These are phyloP conservation scores for Phialophora tarda DNA, from an alignment of 2,329 filamentous ascomycete genomes.

Conservation along the genomic window DNA sequence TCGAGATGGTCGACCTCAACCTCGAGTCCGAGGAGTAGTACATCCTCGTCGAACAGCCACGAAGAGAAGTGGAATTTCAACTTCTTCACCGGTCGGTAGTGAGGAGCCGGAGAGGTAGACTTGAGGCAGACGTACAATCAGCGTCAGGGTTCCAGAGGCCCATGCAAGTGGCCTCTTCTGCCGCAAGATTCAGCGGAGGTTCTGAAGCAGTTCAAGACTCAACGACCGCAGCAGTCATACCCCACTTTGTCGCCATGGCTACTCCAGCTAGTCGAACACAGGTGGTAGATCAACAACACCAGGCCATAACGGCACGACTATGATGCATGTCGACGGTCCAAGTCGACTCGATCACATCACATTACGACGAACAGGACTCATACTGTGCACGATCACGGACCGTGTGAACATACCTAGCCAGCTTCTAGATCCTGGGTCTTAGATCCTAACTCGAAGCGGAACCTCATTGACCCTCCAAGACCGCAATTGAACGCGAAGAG, in stretches of 20 bases:
- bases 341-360: not conserved
- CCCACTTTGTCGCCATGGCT: not conserved
- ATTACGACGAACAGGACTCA: not conserved
- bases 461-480: constrained; percentile 31
- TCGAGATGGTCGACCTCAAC: constrained; percentile 14
- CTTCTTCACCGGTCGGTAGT: constrained; percentile 11
- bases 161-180: too few relatives aligned
- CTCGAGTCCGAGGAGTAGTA: constrained; percentile 17
- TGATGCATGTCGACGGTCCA: not conserved
- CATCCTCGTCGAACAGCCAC: constrained; percentile 12
- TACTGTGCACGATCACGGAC: not conserved
- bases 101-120: not conserved
- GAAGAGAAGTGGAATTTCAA: constrained; percentile 14
- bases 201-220: not conserved
- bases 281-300: not conserved
- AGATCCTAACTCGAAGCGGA: constrained; percentile 37
- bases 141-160: not conserved
- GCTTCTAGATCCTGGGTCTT: too few relatives aligned
- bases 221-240: not conserved
- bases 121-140: not conserved
- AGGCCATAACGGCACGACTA: not conserved
- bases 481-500: constrained; percentile 30
- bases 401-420: not conserved
- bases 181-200: not conserved
- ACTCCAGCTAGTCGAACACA: not conserved